Evolutionary conservation across 352 stramenopile species (phyloP), one percentile per base, ranked within the genome.

Genomic region (Phytophthora palmivora): DNA sequence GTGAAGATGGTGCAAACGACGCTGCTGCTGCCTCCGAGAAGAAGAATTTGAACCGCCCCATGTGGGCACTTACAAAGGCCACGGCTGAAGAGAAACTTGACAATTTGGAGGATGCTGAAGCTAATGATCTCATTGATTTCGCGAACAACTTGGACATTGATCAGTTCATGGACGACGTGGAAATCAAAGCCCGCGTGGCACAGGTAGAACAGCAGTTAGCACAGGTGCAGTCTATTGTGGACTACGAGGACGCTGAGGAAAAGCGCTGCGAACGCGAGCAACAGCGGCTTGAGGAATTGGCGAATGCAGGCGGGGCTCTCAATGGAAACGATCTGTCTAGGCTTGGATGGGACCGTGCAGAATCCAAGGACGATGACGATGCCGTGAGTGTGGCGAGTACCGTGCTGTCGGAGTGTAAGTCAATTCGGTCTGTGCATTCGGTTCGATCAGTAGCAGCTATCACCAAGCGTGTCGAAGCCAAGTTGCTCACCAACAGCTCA

Each of bases 131-230:
- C 28, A 86, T 99, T 14, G 82, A 93, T 19, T 99, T 98, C 74
- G 94, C 91, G 24, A 92, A 97, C 54, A 89, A 93, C 39, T 73
- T 98, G 8, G 87, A 98, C 62, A 94, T 97, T 47, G 95, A 98
- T 69, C 86, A 96, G 77, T 98, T 98, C 77, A 94, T 97, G 72
- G 82, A 96, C 68, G 94, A 98, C 49, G 76, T 95, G 15, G 84
- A 96, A 67, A 74, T 94, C 63, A 96, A 95, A 46, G 84, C 83
- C 4, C 79, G 81, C 16, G 78, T 96, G 10, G 76, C 74, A 26
- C 86, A 94, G 57, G 80, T 99, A 14, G 92, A 97, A 68, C 82
- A 97, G 60, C 85, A 97, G 41, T 81, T 98, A 44, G 77, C 82
- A 21, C 90, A 96, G 56, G 70, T 98, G 24, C 84, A 98, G 67